These are phyloP conservation scores for Pseudopithomyces maydicus DNA, from an alignment of 2,329 filamentous ascomycete species.

Conservation along the genomic window DNA sequence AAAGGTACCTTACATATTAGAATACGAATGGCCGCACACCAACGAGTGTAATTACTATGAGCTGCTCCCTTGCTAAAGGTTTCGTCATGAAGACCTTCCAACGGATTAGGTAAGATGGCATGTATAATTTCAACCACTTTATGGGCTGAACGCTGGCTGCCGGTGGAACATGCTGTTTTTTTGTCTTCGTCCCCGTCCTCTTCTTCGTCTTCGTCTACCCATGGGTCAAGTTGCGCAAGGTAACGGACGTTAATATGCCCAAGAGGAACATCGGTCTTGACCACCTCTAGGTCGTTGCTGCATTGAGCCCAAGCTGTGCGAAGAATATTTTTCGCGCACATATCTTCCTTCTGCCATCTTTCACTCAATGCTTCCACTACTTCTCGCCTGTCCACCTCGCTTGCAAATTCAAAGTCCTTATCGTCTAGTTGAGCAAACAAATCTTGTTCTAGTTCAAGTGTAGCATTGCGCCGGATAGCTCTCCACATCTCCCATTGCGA, in stretches of 20 bases:
- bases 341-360: not conserved
- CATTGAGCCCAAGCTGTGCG: not conserved
- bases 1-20: constrained; percentile 9
- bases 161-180: not conserved
- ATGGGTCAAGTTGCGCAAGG: constrained; percentile 7
- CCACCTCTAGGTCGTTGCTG: not conserved
- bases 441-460: constrained; percentile 2
- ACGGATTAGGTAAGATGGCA: not conserved
- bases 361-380: not conserved
- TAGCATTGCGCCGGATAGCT: constrained; percentile 11
- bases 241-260: constrained; percentile 5
- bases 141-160: not conserved
- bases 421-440: constrained; percentile 3
- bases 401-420: constrained; percentile 3
- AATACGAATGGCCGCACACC: not conserved
- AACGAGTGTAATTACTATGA: not conserved
- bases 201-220: not conserved
- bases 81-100: constrained; percentile 1
- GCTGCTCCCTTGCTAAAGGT: constrained; percentile 3
- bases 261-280: not conserved
- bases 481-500: constrained; percentile 17
- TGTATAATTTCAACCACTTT: constrained; percentile 1
- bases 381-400: not conserved
- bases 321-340: constrained; percentile 2
- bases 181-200: not conserved